Percentiles rank a stretch among this genome's conserved stretches.
phyloP scores from a whole-genome alignment of 2,329 filamentous ascomycete species.

The Incumbomyces delicatus region DNA sequence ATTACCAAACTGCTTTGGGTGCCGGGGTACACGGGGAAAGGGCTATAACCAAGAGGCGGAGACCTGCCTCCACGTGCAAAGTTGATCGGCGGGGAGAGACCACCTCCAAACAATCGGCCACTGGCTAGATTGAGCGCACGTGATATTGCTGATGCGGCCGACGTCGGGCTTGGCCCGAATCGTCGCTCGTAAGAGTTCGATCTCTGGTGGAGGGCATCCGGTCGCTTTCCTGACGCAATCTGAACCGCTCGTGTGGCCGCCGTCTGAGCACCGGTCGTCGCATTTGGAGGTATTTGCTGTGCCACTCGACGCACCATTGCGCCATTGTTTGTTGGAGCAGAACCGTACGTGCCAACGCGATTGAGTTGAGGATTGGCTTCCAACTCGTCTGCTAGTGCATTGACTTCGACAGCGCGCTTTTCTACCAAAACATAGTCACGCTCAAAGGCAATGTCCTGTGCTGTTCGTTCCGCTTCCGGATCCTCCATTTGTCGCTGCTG shows the following conservation, averaged over 20 bases:
- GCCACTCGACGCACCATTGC: constrained; percentile 66
- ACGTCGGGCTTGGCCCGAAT: constrained; percentile 62
- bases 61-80: constrained; percentile 37
- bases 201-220: constrained; percentile 56
- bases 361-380: constrained; percentile 67
- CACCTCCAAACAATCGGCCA: constrained; percentile 43
- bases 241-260: constrained; percentile 65
- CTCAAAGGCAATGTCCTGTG: constrained; percentile 81
- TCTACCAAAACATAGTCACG: constrained; percentile 94
- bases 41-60: constrained; percentile 44
- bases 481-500: constrained; percentile 27
- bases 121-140: constrained; percentile 94
- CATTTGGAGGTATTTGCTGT: constrained; percentile 62
- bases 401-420: constrained; percentile 90
- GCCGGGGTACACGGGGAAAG: constrained; percentile 76
- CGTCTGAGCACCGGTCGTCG: constrained; percentile 59
- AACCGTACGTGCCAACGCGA: constrained; percentile 34
- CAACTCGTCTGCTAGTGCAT: constrained; percentile 91
- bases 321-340: constrained; percentile 46
- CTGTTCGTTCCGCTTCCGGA: constrained; percentile 53
- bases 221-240: constrained; percentile 56
- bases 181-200: constrained; percentile 73
- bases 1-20: constrained; percentile 59
- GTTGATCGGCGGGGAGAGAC: constrained; percentile 40
- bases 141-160: constrained; percentile 80